A percentile compares a stretch with the other conserved stretches of the same genome.
phyloP scores from a whole-genome alignment of 2,329 filamentous ascomycete genomes.

The Fusarium tuaranense region DNA sequence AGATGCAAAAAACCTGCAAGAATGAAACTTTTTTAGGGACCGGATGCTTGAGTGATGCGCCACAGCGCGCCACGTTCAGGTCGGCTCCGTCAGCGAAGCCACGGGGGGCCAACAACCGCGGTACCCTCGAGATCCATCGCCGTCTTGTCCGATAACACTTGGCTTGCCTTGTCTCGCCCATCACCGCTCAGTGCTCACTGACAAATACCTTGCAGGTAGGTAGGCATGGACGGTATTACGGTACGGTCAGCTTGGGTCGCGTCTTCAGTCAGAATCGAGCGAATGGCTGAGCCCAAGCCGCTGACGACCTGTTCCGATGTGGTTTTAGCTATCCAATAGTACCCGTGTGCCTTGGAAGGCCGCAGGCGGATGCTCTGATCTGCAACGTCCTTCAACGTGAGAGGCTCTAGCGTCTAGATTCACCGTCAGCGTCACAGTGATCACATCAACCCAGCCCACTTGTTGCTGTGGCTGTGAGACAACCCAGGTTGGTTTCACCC shows the following conservation, averaged over 20 bases:
- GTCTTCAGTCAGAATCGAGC: constrained; percentile 5
- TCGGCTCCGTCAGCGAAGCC: constrained; percentile 30
- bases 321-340: constrained; percentile 20
- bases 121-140: constrained; percentile 2
- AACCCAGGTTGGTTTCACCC: constrained; percentile 30
- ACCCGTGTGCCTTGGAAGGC: constrained; percentile 15
- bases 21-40: constrained; percentile 10
- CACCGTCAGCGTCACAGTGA: constrained; percentile 42
- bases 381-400: constrained; percentile 14
- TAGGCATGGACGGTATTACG: neutral
- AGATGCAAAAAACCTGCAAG: constrained; percentile 23
- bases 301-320: constrained; percentile 10
- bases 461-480: constrained; percentile 39
- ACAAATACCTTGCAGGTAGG: constrained; percentile 9
- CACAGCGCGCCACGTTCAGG: constrained; percentile 40
- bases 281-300: neutral
- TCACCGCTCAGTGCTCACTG: neutral
- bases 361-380: constrained; percentile 27
- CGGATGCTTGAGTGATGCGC: constrained; percentile 27
- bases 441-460: constrained; percentile 34
- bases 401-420: constrained; percentile 34
- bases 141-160: constrained; percentile 2
- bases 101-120: constrained; percentile 22
- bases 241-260: neutral
- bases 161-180: constrained; percentile 8